These are phyloP conservation scores for Colletotrichum echinochloae DNA, from an alignment of 2,329 filamentous ascomycete genomes.

Conservation along the genomic window DNA sequence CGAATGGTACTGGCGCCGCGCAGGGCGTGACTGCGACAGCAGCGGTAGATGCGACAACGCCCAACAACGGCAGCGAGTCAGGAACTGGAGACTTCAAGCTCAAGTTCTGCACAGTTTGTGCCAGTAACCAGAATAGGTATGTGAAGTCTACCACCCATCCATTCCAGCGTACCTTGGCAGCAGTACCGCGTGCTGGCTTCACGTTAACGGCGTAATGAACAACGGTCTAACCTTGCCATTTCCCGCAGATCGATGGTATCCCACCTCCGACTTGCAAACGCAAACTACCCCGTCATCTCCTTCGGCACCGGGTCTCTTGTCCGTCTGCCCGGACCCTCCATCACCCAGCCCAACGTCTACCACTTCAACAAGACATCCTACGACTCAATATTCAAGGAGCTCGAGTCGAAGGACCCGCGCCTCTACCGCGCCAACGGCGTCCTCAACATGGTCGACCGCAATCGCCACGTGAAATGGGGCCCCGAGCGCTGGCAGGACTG, in stretches of 20 bases:
- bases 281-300: slow-evolving; percentile 94
- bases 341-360: slow-evolving; percentile 96
- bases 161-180: background rate
- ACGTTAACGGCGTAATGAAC: background rate
- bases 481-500: slow-evolving; percentile 99
- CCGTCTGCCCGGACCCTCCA: slow-evolving; percentile 89
- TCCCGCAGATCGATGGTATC: slow-evolving; percentile 89
- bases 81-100: slow-evolving; percentile 81
- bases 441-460: slow-evolving; percentile 94
- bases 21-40: slow-evolving; percentile 43
- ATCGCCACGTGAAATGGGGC: slow-evolving; percentile 91
- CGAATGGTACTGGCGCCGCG: slow-evolving; percentile 52
- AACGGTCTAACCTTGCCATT: background rate
- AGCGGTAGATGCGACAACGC: slow-evolving; percentile 46
- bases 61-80: slow-evolving; percentile 57
- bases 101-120: slow-evolving; percentile 98
- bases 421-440: slow-evolving; percentile 94
- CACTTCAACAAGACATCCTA: slow-evolving; percentile 98
- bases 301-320: slow-evolving; percentile 97
- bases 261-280: slow-evolving; percentile 89
- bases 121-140: slow-evolving; percentile 96
- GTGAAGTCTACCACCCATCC: slow-evolving; percentile 42
- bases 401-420: slow-evolving; percentile 84
- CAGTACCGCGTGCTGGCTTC: background rate
- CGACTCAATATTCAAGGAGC: slow-evolving; percentile 91